phyloP scores from a whole-genome alignment of 306 rosid species.

The Morella rubra region DNA sequence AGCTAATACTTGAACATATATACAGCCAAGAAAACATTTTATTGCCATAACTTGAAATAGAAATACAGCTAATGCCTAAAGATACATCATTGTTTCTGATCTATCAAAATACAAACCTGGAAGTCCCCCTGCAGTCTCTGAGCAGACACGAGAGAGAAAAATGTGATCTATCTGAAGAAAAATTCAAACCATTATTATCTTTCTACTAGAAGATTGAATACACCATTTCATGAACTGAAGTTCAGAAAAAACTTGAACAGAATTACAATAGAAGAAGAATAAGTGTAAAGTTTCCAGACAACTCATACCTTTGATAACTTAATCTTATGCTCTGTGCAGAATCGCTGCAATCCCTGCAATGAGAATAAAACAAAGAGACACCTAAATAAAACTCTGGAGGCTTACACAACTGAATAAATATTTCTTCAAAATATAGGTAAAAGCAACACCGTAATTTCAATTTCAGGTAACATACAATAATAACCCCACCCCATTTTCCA shows the following conservation, averaged over 20 bases:
- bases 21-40: background rate
- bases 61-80: conserved; percentile 12
- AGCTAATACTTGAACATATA: background rate
- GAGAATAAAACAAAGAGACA: conserved; percentile 10
- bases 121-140: conserved; percentile 94
- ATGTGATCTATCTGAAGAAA: conserved; percentile 81
- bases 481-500: background rate
- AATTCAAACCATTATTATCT: conserved; percentile 17
- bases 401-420: no score
- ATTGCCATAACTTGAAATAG: conserved; percentile 1
- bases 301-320: conserved; percentile 69
- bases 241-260: background rate
- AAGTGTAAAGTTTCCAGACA: conserved; percentile 13
- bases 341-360: conserved; percentile 77
- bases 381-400: background rate
- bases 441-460: background rate
- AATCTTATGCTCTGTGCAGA: conserved; percentile 83
- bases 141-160: conserved; percentile 89
- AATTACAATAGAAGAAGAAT: background rate
- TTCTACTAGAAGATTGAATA: background rate
- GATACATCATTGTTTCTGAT: conserved; percentile 10
- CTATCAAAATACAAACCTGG: conserved; percentile 60
- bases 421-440: background rate
- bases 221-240: conserved; percentile 19
- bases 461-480: background rate